Evolutionary conservation across 108 stramenopile species (phyloP).

Genomic region (Asterionellopsis glacialis): DNA sequence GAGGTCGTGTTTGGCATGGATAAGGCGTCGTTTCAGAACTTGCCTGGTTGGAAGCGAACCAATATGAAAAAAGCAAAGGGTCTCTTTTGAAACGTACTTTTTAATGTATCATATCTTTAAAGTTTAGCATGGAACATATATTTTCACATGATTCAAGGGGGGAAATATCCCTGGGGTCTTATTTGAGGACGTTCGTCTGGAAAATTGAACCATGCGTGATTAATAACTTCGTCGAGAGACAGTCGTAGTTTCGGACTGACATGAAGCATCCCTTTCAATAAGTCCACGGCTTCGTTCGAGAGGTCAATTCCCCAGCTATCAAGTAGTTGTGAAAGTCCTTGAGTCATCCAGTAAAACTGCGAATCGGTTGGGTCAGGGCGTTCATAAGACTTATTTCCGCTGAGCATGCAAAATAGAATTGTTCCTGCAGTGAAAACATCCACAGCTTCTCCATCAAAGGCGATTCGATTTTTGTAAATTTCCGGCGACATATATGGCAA

Average conservation of each 20-base stretch:
- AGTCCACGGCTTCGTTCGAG: constrained; percentile 38
- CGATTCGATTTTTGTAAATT: constrained; percentile 29
- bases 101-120: not conserved
- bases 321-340: constrained; percentile 35
- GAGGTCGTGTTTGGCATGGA: constrained; percentile 17
- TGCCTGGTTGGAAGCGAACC: constrained; percentile 25
- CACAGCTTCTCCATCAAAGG: constrained; percentile 75
- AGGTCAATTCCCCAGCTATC: constrained; percentile 46
- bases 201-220: constrained; percentile 43
- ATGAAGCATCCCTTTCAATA: constrained; percentile 63
- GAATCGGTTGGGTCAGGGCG: constrained; percentile 43
- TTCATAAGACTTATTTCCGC: constrained; percentile 38
- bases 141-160: not conserved
- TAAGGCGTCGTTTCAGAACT: constrained; percentile 6
- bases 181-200: not conserved
- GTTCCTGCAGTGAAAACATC: constrained; percentile 90
- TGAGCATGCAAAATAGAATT: constrained; percentile 83
- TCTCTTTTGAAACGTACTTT: constrained; percentile 9
- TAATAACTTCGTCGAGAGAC: constrained; percentile 56
- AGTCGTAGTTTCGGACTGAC: constrained; percentile 56
- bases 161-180: not conserved
- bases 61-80: constrained; percentile 14
- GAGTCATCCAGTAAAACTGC: constrained; percentile 61
- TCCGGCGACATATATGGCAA: constrained; percentile 65
- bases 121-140: not conserved